Conservation (phyloP, 768 basidiomycete genomes). For the Suillus subalutaceus region DNA sequence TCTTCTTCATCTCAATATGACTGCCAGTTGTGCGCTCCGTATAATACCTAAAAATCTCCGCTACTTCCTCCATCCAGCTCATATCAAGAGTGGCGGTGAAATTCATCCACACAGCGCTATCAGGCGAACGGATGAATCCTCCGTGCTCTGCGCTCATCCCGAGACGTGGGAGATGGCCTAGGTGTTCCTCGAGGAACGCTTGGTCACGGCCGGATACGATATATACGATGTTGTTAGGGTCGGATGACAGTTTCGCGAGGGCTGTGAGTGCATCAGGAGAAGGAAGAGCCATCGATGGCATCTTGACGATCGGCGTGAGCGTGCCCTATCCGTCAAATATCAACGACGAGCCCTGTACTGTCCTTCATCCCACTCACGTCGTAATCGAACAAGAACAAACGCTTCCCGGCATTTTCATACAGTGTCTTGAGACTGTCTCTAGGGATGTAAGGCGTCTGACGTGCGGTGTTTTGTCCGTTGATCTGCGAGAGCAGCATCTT, state of each 20-base stretch:
- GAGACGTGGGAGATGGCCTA: constrained; percentile 79
- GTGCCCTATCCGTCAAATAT: constrained; percentile 65
- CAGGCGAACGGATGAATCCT: constrained; percentile 82
- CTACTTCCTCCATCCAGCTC: constrained; percentile 96
- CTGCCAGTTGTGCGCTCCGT: constrained; percentile 97
- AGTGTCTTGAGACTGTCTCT: constrained; percentile 54
- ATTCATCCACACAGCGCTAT: constrained; percentile 70
- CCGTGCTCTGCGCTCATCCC: constrained; percentile 98
- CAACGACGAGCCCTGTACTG: not conserved
- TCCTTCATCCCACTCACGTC: constrained; percentile 58
- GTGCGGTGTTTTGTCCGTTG: constrained; percentile 74
- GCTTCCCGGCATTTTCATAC: constrained; percentile 75
- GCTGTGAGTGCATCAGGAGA: constrained; percentile 73
- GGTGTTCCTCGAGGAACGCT: constrained; percentile 87
- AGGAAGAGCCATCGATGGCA: constrained; percentile 85
- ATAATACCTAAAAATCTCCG: constrained; percentile 95
- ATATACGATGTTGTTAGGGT: constrained; percentile 91
- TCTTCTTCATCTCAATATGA: constrained; percentile 96
- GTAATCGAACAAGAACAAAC: constrained; percentile 94
- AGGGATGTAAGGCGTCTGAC: constrained; percentile 85
- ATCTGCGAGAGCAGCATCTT: constrained; percentile 88
- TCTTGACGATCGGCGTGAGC: constrained; percentile 95
- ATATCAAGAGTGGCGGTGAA: constrained; percentile 53
- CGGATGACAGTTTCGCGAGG: constrained; percentile 68
- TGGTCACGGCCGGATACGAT: constrained; percentile 97